phyloP scores from a whole-genome alignment of 768 basidiomycete genomes.

The Gloeostereum incarnatum region DNA sequence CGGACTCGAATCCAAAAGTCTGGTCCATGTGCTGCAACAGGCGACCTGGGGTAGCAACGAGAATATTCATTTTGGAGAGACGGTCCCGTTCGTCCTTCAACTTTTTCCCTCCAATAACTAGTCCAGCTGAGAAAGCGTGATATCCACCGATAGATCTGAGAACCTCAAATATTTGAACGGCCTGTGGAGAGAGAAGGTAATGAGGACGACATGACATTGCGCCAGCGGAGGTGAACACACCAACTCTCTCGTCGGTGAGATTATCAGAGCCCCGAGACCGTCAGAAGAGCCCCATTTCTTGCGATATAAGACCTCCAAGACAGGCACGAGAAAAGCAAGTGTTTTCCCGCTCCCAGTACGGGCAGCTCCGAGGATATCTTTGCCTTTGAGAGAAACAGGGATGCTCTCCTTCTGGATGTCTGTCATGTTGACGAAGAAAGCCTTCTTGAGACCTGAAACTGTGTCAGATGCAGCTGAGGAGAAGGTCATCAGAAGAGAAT shows the following conservation, averaged over 20 bases:
- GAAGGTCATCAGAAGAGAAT: constrained; percentile 3
- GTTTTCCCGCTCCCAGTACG: constrained; percentile 96
- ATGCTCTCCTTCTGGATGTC: constrained; percentile 89
- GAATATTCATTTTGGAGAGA: constrained; percentile 89
- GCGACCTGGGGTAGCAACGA: constrained; percentile 95
- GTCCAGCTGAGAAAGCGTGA: constrained; percentile 88
- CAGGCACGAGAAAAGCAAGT: constrained; percentile 89
- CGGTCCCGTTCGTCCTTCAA: constrained; percentile 88
- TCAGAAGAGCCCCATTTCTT: constrained; percentile 93
- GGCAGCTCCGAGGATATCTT: constrained; percentile 94
- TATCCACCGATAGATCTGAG: constrained; percentile 86
- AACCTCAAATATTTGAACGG: constrained; percentile 97
- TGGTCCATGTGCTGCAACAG: constrained; percentile 98
- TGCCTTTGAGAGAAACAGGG: constrained; percentile 85
- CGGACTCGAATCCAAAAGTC: constrained; percentile 88
- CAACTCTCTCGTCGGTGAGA: constrained; percentile 90
- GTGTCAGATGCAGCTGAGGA: not conserved
- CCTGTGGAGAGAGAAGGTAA: constrained; percentile 43
- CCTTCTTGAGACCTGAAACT: constrained; percentile 68
- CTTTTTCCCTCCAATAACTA: constrained; percentile 95
- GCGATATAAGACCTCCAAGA: constrained; percentile 81
- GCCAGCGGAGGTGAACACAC: constrained; percentile 33
- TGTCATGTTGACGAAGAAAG: constrained; percentile 82
- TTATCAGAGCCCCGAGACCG: constrained; percentile 84
- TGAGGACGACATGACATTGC: not conserved